A percentile compares a stretch with the other conserved stretches of the same genome.
Evolutionary conservation across 139 green algal genomes (phyloP).

Genomic region (Pleodorina starrii): DNA sequence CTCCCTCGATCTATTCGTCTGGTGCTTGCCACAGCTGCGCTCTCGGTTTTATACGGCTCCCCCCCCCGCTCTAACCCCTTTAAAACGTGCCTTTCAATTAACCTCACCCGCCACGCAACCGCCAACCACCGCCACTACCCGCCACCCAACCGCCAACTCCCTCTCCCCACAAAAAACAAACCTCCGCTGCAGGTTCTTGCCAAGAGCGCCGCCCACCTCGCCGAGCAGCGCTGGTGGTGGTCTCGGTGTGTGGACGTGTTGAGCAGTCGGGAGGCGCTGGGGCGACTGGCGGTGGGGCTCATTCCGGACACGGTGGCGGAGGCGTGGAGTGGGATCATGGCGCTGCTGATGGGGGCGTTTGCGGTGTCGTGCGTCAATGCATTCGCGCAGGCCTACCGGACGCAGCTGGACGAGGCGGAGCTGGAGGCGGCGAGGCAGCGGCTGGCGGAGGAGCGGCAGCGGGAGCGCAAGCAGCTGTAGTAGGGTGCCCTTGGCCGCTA

Average conservation of each 20-base stretch:
- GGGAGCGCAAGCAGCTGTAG: slow-evolving; percentile 32
- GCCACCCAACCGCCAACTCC: no score
- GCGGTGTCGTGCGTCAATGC: slow-evolving; percentile 65
- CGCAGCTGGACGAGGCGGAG: slow-evolving; percentile 34
- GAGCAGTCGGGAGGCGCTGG: slow-evolving; percentile 39
- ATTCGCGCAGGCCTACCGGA: slow-evolving; percentile 57
- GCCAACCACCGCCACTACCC: no score
- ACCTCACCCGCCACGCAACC: no score
- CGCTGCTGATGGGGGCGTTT: slow-evolving; percentile 64
- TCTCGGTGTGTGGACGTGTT: slow-evolving; percentile 42
- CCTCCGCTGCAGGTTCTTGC: slow-evolving; percentile 38
- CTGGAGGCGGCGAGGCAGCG: not conserved
- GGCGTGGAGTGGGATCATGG: slow-evolving; percentile 63
- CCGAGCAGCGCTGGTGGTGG: slow-evolving; percentile 65
- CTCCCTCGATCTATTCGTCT: no score
- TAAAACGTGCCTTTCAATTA: no score
- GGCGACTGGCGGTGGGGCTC: slow-evolving; percentile 41
- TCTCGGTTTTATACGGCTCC: no score
- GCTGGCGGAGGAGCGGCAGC: not conserved
- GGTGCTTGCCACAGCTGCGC: no score
- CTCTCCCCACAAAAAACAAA: no score
- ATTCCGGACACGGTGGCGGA: slow-evolving; percentile 68
- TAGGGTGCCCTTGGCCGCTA: no score
- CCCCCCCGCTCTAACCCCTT: no score
- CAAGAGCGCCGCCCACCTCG: slow-evolving; percentile 55